These are phyloP conservation scores for Neoboletus brunneissimus DNA, from an alignment of 768 basidiomycete species.

Conservation along the genomic window DNA sequence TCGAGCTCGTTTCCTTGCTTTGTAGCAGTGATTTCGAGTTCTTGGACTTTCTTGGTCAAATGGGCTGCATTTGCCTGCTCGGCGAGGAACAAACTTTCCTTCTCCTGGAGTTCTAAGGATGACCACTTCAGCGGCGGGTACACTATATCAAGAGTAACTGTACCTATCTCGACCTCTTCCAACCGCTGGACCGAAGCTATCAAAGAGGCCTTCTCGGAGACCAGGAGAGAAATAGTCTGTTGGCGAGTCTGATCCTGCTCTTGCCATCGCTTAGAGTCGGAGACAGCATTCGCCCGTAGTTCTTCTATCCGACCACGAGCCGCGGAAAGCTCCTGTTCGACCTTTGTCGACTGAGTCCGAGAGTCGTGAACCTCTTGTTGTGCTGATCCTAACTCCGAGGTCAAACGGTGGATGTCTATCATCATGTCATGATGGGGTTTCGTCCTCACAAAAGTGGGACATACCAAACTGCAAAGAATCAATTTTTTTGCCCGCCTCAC, in stretches of 20 bases:
- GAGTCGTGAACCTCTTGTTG: slow-evolving; percentile 11
- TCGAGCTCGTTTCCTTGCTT: slow-evolving; percentile 43
- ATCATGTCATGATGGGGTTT: slow-evolving; percentile 24
- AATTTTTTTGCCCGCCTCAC: slow-evolving; percentile 3
- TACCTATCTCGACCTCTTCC: slow-evolving; percentile 61
- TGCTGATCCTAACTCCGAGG: slow-evolving; percentile 16
- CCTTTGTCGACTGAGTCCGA: slow-evolving; percentile 10
- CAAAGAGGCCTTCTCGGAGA: slow-evolving; percentile 67
- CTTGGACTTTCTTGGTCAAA: slow-evolving; percentile 42
- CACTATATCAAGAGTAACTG: slow-evolving; percentile 15
- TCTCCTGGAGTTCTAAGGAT: slow-evolving; percentile 42
- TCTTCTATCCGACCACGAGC: slow-evolving; percentile 21
- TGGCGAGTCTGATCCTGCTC: slow-evolving; percentile 54
- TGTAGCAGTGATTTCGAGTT: slow-evolving; percentile 40
- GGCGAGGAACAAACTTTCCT: slow-evolving; percentile 39
- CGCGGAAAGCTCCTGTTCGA: slow-evolving; percentile 22
- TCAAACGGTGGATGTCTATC: slow-evolving; percentile 20
- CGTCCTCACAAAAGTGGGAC: slow-evolving; percentile 23
- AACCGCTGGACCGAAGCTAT: slow-evolving; percentile 56
- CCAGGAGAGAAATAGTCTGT: slow-evolving; percentile 73
- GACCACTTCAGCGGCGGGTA: not conserved
- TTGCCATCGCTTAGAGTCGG: slow-evolving; percentile 20
- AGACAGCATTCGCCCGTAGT: slow-evolving; percentile 12
- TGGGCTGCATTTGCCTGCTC: slow-evolving; percentile 41
- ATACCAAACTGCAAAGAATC: slow-evolving; percentile 22